Conservation (phyloP, 1,139 yeast genomes). For the Sugiyamaella xylanicola region DNA sequence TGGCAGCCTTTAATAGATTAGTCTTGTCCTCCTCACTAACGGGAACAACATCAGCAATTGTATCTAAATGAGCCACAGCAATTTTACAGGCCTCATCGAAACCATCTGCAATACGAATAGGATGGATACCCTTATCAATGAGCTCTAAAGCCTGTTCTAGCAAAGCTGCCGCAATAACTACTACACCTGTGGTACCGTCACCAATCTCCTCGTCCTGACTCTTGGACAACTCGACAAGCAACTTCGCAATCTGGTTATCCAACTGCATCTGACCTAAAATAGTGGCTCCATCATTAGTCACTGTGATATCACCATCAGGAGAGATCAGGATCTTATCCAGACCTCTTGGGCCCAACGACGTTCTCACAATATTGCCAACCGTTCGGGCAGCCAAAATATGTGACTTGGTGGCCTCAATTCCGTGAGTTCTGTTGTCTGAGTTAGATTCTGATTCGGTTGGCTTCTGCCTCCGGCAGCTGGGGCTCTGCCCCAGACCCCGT, state of each 20-base stretch:
- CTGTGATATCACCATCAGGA: conserved; percentile 97
- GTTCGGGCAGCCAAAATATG: conserved; percentile 96
- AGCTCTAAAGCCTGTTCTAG: conserved; percentile 93
- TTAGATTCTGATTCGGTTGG: not conserved
- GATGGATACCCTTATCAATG: conserved; percentile 96
- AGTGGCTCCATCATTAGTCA: conserved; percentile 98
- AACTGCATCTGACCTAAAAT: conserved; percentile 94
- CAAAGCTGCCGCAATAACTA: conserved; percentile 91
- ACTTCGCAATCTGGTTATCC: conserved; percentile 93
- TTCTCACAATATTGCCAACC: conserved; percentile 87
- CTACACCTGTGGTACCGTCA: conserved; percentile 99
- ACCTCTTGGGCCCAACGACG: conserved; percentile 98
- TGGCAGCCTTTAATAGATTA: conserved; percentile 83
- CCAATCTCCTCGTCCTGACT: conserved; percentile 99
- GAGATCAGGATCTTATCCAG: conserved; percentile 89
- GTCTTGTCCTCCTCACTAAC: conserved; percentile 41
- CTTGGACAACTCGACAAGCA: conserved; percentile 88
- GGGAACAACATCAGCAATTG: conserved; percentile 64
- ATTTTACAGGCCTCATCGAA: conserved; percentile 95
- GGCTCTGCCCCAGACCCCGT: conserved; percentile 9
- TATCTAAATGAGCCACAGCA: conserved; percentile 76
- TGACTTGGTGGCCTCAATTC: conserved; percentile 88
- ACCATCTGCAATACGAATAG: conserved; percentile 95
- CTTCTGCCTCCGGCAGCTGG: conserved; percentile 12
- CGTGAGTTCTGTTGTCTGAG: conserved; percentile 62